Evolutionary conservation across 1,284 basidiomycete genomes (phyloP).

Genomic region (Schizopora paradoxa): DNA sequence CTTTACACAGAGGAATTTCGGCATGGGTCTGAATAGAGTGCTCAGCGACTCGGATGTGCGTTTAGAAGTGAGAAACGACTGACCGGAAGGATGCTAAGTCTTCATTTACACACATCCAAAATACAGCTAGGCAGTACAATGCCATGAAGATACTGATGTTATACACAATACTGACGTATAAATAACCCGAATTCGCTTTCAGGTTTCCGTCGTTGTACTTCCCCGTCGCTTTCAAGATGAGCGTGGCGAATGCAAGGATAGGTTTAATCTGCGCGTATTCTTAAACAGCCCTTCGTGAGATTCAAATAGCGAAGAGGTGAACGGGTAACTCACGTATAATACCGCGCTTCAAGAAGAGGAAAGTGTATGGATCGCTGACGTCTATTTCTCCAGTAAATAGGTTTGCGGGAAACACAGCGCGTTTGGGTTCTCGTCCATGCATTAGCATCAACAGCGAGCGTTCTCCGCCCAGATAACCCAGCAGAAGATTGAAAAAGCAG

Average conservation of each 20-base stretch:
- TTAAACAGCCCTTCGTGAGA: slow-evolving; percentile 29
- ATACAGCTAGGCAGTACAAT: slow-evolving; percentile 87
- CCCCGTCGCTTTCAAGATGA: slow-evolving; percentile 81
- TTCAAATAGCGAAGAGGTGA: background rate
- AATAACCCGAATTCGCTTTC: slow-evolving; percentile 80
- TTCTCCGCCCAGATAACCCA: slow-evolving; percentile 90
- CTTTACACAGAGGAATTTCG: slow-evolving; percentile 97
- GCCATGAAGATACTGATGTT: slow-evolving; percentile 70
- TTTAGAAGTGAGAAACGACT: slow-evolving; percentile 26
- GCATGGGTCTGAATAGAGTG: slow-evolving; percentile 52
- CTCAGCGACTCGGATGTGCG: slow-evolving; percentile 1
- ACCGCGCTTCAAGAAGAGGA: slow-evolving; percentile 90
- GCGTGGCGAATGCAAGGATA: slow-evolving; percentile 76
- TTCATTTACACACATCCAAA: slow-evolving; percentile 86
- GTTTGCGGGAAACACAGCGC: slow-evolving; percentile 81
- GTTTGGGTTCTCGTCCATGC: slow-evolving; percentile 84
- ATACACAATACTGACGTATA: slow-evolving; percentile 85
- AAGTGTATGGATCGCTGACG: slow-evolving; percentile 89
- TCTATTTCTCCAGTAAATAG: slow-evolving; percentile 78
- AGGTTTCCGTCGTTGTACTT: slow-evolving; percentile 92
- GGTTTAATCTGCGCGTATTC: slow-evolving; percentile 99
- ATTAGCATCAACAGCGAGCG: slow-evolving; percentile 86
- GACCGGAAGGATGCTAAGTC: slow-evolving; percentile 86
- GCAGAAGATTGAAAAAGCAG: slow-evolving; percentile 80
- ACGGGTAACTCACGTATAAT: slow-evolving; percentile 73